Conservation (phyloP, 257 asterid species). For the Eustoma russellianum region DNA sequence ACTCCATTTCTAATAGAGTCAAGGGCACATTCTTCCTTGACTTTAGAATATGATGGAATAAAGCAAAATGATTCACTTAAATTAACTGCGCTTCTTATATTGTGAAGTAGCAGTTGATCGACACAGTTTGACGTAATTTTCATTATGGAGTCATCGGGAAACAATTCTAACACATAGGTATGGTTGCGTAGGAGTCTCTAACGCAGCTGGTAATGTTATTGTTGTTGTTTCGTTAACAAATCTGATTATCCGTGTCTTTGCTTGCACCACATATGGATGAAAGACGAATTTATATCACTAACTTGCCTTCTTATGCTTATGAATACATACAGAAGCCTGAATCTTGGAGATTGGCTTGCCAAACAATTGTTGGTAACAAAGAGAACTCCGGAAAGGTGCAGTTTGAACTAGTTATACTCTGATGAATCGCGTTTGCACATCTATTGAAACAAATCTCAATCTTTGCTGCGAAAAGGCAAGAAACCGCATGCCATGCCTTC, state of each 20-base stretch:
- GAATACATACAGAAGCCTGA: conserved; percentile 61
- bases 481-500: background rate
- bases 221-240: background rate
- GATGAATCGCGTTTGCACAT: background rate
- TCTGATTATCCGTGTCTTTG: background rate
- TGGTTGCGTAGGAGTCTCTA: too few relatives aligned
- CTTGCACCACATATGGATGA: background rate
- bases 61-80: too few relatives aligned
- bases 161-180: too few relatives aligned
- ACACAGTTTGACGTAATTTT: too few relatives aligned
- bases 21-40: too few relatives aligned
- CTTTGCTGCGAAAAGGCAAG: background rate
- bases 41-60: too few relatives aligned
- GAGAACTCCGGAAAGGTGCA: conserved; percentile 84
- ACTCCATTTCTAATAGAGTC: too few relatives aligned
- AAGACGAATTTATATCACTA: background rate
- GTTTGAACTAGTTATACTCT: background rate
- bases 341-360: conserved; percentile 95
- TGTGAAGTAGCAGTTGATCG: too few relatives aligned
- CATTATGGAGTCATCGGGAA: too few relatives aligned
- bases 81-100: too few relatives aligned
- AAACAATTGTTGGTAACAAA: conserved; percentile 90
- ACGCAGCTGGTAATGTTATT: too few relatives aligned
- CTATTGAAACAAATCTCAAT: background rate
- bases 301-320: background rate